Conservation (phyloP, 2,329 filamentous ascomycete species). For the Fusarium sp. region DNA sequence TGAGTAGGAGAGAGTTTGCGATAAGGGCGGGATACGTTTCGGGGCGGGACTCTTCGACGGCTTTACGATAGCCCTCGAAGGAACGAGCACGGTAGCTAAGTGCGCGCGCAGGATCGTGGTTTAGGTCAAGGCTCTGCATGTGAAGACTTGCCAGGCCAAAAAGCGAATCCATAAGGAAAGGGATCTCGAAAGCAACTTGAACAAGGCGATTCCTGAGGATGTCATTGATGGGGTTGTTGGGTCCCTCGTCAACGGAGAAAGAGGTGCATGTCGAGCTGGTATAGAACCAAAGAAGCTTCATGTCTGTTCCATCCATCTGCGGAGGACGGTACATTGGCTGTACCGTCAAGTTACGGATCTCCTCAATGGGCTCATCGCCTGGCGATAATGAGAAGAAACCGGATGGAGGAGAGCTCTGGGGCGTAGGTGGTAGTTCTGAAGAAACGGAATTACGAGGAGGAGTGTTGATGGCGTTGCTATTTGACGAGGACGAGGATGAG, state of each 20-base stretch:
- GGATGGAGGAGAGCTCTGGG: slow-evolving; percentile 16
- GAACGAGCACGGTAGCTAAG: slow-evolving; percentile 64
- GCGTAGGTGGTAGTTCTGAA: neutral
- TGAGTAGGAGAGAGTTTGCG: slow-evolving; percentile 66
- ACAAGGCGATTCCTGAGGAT: slow-evolving; percentile 65
- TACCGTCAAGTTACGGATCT: slow-evolving; percentile 32
- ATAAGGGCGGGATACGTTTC: slow-evolving; percentile 66
- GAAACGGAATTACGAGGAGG: slow-evolving; percentile 9
- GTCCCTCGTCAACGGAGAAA: slow-evolving; percentile 60
- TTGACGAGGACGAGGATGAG: slow-evolving; percentile 9
- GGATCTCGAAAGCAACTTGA: slow-evolving; percentile 65
- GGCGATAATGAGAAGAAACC: slow-evolving; percentile 23
- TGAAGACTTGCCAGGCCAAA: slow-evolving; percentile 67
- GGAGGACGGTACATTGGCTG: slow-evolving; percentile 53
- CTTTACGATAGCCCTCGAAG: slow-evolving; percentile 67
- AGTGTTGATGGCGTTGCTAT: slow-evolving; percentile 3
- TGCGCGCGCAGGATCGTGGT: slow-evolving; percentile 58
- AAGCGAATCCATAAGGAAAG: slow-evolving; percentile 70
- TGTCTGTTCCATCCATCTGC: slow-evolving; percentile 60
- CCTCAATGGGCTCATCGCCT: slow-evolving; percentile 26
- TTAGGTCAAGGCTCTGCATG: slow-evolving; percentile 59
- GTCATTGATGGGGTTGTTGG: slow-evolving; percentile 56
- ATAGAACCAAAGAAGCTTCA: slow-evolving; percentile 72
- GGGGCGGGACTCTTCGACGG: slow-evolving; percentile 63
- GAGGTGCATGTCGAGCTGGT: slow-evolving; percentile 62